Base-by-base conservation (phyloP, 2,329 filamentous ascomycete species). In the Arthroderma sp. region DNA sequence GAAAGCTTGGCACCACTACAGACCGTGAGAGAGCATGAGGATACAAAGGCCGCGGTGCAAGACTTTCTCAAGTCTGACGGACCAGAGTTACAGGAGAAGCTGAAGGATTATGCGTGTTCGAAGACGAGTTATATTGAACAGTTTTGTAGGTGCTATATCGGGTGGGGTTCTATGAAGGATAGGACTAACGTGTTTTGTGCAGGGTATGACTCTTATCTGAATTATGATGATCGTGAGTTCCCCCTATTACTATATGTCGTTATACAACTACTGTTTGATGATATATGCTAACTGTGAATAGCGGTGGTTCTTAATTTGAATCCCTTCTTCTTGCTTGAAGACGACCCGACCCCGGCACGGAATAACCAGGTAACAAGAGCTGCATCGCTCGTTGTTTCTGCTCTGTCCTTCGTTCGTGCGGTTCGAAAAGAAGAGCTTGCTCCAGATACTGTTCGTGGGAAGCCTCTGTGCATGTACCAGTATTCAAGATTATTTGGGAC, bases 141-240 rank as follows among this genome's bases (percentile, higher is more conserved):
- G 58, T 98, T 98, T 56, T 98, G 89, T 94, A 75, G 60, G 85
- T 74, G 31, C 37, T 11, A 1, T 36, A 4, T 33, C 33, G n/a
- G 7, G 31, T 33, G 9, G 7, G 30, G 42, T 11, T 4, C 15
- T 22, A 3, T 4, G 29, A 11, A 22, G 40, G 6, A 29, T 33
- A 36, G 31, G 40, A 43, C 32, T 29, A 28, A 31, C 11, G 6
- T 43, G 29, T n/a, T 38, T 15, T 5, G 7, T 11, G 3, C 42
- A 94, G 88, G 88, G 91, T 96, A 96, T 61, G 91, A 98, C 63
- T 96, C 91, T 29, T 98, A 96, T 60, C 73, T 98, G 51, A 96
- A 96, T 67, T 98, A 83, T 60, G 91, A 96, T 61, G 96, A 95
- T 58, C 88, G 67, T 70, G 50, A 62, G 66, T 56, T 42, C 11